Conservation (phyloP, 176 grass and related monocot genomes). For the Echinochloa phyllopogon region DNA sequence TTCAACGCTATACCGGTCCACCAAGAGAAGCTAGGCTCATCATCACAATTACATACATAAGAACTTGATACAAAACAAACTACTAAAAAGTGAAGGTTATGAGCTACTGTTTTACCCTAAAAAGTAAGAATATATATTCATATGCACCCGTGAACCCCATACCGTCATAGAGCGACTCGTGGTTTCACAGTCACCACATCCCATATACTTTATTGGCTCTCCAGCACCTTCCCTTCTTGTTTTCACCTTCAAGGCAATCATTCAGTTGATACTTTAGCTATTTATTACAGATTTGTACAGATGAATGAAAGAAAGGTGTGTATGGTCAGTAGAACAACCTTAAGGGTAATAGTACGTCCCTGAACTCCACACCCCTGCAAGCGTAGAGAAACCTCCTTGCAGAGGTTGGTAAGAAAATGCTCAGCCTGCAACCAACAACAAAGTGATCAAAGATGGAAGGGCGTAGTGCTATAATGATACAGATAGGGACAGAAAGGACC, state of each 20-base stretch:
- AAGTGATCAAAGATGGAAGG: conserved; percentile 35
- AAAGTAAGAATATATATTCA: conserved; percentile 33
- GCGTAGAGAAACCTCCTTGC: conserved; percentile 90
- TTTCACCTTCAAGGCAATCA: conserved; percentile 58
- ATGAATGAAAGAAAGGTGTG: conserved; percentile 19
- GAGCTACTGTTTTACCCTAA: background rate
- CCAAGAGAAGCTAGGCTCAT: too few relatives aligned
- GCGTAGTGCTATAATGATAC: conserved; percentile 16
- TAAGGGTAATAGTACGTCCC: conserved; percentile 88
- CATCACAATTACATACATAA: conserved; percentile 25
- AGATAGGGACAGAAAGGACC: conserved; percentile 32
- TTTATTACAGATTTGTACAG: background rate
- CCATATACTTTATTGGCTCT: conserved; percentile 94
- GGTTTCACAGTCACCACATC: conserved; percentile 91
- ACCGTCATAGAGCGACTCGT: conserved; percentile 86
- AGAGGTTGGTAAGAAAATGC: conserved; percentile 85
- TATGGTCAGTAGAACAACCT: conserved; percentile 57
- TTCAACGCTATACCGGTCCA: too few relatives aligned
- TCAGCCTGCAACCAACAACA: conserved; percentile 65
- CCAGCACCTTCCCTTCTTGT: conserved; percentile 85
- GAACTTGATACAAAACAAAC: background rate
- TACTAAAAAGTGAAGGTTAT: conserved; percentile 31
- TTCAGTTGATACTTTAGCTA: conserved; percentile 35
- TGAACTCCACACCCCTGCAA: conserved; percentile 90
- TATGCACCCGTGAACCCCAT: conserved; percentile 37